Evolutionary conservation across 805 yeast genomes (phyloP), one percentile per base, ranked within the genome.

Genomic region (Lipomyces yamanashiensis): DNA sequence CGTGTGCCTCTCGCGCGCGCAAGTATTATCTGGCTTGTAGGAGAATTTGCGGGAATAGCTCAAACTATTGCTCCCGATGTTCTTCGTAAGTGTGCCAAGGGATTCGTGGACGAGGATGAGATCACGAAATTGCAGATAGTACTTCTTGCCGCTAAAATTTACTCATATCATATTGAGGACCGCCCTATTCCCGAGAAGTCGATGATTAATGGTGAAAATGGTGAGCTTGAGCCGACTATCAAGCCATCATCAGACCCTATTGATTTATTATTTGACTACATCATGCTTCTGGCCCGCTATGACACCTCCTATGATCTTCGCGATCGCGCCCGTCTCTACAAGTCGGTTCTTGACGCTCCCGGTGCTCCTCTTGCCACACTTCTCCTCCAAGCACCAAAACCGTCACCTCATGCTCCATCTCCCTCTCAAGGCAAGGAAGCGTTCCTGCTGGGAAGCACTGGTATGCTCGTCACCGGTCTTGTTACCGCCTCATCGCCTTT

Each of bases 21-120:
- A 0, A 88, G 93, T 53, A 86, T 92, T 10, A 81, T 93, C 7
- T 95, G 98, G 98, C 80, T 93, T 9, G 82, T 93, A 58, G 97
- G 98, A 4, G 98, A 95, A 72, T 87, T 87, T 72, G 80, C 87
- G 0, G 74, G 73, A 36, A 80, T 79, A 43, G 67, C 69, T 5
- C 78, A 81, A 15, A 74, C 75, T 34, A 75, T 89, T 56, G 87
- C 92, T 2, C 92, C 96, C 0, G 97, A 93, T 72, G 82, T 90
- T 1, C 77, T 91, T 60, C 80, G 97, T 58, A 76, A 78, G 13
- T 75, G 89, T 44, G 74, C 87, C 7, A 80, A 80, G 37, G 75
- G 72, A 4, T 89, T 88, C 72, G 77, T 85, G 0, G 69, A 75
- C 10, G 90, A 90, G 72, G 73, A 71, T 9, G 82, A 82, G 6